A percentile compares a stretch with the other conserved stretches of the same genome.
Conservation (phyloP, 2,329 filamentous ascomycete species). For the Colletotrichum tanaceti region DNA sequence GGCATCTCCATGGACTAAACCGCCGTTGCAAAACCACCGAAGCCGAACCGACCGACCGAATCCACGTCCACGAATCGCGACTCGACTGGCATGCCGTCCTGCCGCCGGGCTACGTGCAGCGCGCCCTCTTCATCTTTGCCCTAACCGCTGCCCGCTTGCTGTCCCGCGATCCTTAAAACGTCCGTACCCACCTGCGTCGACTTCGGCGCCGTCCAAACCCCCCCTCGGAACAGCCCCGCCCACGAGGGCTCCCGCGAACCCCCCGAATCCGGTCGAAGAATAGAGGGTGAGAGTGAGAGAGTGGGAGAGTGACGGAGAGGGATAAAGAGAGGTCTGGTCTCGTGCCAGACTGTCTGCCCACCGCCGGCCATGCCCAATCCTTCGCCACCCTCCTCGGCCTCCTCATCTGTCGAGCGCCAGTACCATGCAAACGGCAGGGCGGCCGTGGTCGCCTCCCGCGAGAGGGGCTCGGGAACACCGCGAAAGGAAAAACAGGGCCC, state of each 20-base stretch:
- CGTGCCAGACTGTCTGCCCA: constrained; percentile 10
- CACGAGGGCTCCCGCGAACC: constrained; percentile 9
- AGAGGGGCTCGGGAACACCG: constrained; percentile 65
- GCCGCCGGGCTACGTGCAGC: constrained; percentile 35
- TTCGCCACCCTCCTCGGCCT: constrained; percentile 43
- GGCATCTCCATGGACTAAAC: constrained; percentile 14
- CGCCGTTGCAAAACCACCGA: not conserved
- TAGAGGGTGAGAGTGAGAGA: not conserved
- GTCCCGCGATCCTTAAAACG: not conserved
- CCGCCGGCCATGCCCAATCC: constrained; percentile 52
- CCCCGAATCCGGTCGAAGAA: constrained; percentile 4
- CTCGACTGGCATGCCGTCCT: constrained; percentile 39
- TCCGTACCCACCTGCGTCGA: not conserved
- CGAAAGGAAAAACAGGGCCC: constrained; percentile 66
- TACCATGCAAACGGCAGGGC: constrained; percentile 59
- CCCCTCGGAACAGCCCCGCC: constrained; percentile 7
- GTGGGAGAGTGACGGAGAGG: too few species aligned
- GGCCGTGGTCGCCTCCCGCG: constrained; percentile 55
- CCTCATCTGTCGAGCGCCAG: constrained; percentile 51
- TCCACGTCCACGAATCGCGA: not conserved
- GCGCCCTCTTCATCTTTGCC: constrained; percentile 25
- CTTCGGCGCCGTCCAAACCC: not conserved
- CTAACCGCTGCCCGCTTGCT: constrained; percentile 21
- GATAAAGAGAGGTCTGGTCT: constrained; percentile 11
- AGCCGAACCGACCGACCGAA: constrained; percentile 2